These are phyloP conservation scores for Fusarium annulatum DNA, from an alignment of 2,329 filamentous ascomycete genomes.

Conservation along the genomic window DNA sequence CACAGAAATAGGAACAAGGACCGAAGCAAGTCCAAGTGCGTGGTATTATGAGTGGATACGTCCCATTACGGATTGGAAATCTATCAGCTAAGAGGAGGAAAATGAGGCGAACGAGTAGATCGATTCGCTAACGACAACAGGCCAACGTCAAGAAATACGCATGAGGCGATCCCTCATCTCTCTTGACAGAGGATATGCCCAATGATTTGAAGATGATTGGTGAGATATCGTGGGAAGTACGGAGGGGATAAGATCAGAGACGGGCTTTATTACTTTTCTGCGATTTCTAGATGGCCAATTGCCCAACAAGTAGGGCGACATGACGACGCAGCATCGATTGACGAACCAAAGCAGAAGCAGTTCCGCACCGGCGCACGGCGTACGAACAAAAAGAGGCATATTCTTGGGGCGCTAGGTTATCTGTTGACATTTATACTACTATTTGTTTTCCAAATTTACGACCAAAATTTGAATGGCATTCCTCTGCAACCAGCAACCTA, in stretches of 20 bases:
- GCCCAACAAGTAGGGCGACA: conserved; percentile 44
- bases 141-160: conserved; percentile 32
- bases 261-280: conserved; percentile 42
- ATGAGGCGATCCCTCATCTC: conserved; percentile 41
- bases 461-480: conserved; percentile 33
- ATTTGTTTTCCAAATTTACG: conserved; percentile 39
- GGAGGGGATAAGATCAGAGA: conserved; percentile 27
- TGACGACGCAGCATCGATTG: conserved; percentile 50
- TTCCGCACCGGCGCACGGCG: conserved; percentile 55
- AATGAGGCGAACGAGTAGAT: conserved; percentile 26
- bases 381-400: conserved; percentile 53
- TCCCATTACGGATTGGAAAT: background rate
- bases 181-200: conserved; percentile 35
- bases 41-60: conserved; percentile 52
- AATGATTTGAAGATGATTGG: conserved; percentile 41
- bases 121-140: conserved; percentile 27
- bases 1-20: conserved; percentile 51
- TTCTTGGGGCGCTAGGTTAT: conserved; percentile 52
- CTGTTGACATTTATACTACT: conserved; percentile 51
- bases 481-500: conserved; percentile 6
- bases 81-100: conserved; percentile 31
- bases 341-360: conserved; percentile 49
- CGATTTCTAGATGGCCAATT: conserved; percentile 44
- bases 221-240: conserved; percentile 37
- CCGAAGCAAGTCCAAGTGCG: conserved; percentile 52